phyloP scores from a whole-genome alignment of 2,329 filamentous ascomycete species.

The Aureobasidium sp. region DNA sequence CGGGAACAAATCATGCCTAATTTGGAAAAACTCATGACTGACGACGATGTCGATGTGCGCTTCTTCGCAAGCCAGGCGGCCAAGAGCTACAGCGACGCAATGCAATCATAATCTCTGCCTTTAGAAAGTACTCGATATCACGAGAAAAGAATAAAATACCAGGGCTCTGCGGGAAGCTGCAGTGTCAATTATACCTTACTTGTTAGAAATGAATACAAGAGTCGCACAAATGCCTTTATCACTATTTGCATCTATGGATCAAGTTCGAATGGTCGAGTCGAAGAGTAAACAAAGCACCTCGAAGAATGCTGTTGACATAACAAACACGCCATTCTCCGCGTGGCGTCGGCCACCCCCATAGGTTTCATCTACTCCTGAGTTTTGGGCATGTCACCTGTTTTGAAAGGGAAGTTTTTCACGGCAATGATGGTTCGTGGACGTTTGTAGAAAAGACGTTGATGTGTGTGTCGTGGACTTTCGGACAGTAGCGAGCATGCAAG shows the following conservation, averaged over 20 bases:
- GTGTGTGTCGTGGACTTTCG: not conserved
- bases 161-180: slow-evolving; percentile 4
- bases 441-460: not conserved
- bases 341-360: not conserved
- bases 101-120: slow-evolving; percentile 27
- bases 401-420: not conserved
- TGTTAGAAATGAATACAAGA: slow-evolving; percentile 16
- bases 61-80: slow-evolving; percentile 94
- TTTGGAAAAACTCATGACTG: slow-evolving; percentile 90
- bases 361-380: slow-evolving; percentile 6
- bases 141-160: slow-evolving; percentile 4
- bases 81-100: slow-evolving; percentile 39
- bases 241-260: not conserved
- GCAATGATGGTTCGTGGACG: not conserved
- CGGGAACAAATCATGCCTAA: slow-evolving; percentile 68
- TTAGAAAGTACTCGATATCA: not conserved
- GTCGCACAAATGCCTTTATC: slow-evolving; percentile 1
- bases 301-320: slow-evolving; percentile 10
- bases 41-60: slow-evolving; percentile 95
- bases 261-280: not conserved
- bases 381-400: not conserved
- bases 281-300: not conserved
- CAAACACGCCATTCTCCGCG: slow-evolving; percentile 8
- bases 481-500: not conserved
- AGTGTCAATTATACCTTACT: slow-evolving; percentile 11